Conservation (phyloP, 1,284 basidiomycete genomes). For the Blastosporella zonata region DNA sequence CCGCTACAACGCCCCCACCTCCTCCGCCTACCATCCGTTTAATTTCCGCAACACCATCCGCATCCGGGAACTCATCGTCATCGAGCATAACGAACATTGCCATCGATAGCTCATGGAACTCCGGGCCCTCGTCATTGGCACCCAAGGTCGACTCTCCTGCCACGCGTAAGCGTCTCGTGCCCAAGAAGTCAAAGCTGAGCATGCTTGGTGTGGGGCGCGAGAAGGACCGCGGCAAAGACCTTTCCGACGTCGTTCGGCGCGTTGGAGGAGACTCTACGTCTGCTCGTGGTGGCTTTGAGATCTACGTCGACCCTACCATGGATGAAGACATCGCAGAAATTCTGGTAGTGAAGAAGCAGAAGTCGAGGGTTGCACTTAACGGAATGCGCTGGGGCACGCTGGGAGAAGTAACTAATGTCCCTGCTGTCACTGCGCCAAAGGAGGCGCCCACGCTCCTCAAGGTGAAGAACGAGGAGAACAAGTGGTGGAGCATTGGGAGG, state of each 20-base stretch:
- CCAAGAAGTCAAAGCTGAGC: constrained; percentile 68
- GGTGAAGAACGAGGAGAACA: constrained; percentile 58
- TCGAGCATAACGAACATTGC: constrained; percentile 28
- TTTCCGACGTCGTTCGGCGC: constrained; percentile 60
- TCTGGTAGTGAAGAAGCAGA: constrained; percentile 76
- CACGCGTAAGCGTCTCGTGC: constrained; percentile 58
- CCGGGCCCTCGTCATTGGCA: constrained; percentile 18
- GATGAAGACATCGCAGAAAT: constrained; percentile 69
- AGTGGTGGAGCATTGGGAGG: constrained; percentile 77
- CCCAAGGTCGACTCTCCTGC: constrained; percentile 25
- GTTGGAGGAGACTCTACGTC: constrained; percentile 46
- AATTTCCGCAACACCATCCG: constrained; percentile 62
- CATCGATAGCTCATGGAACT: constrained; percentile 34
- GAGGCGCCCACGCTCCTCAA: constrained; percentile 34
- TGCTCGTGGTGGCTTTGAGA: constrained; percentile 55
- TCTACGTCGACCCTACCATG: constrained; percentile 65
- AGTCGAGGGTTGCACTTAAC: constrained; percentile 60
- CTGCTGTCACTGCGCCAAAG: constrained; percentile 21
- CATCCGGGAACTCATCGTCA: constrained; percentile 41
- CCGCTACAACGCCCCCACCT: constrained; percentile 14
- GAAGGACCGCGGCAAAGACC: constrained; percentile 44
- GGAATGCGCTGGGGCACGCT: constrained; percentile 59
- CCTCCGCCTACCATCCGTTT: constrained; percentile 50
- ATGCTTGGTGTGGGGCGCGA: constrained; percentile 42
- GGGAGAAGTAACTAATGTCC: constrained; percentile 62